Percentiles rank a stretch among this genome's conserved stretches.
These are phyloP conservation scores for Cryptosporidium sp. DNA, from an alignment of 169 alveolate species.

Conservation along the genomic window DNA sequence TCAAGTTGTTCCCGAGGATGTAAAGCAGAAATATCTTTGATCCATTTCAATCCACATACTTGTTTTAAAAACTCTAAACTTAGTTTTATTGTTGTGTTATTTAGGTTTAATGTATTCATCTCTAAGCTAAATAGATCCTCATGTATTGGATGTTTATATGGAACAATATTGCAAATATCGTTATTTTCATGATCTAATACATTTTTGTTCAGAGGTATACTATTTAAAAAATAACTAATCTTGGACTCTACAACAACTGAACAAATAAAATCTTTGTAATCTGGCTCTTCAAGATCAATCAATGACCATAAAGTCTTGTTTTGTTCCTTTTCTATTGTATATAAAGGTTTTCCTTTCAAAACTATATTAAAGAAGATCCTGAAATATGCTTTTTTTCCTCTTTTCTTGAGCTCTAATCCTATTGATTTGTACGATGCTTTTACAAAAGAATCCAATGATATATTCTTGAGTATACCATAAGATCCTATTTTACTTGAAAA, in stretches of 20 bases:
- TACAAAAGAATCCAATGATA: slow-evolving; percentile 27
- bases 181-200: not conserved
- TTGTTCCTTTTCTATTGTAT: not conserved
- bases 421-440: slow-evolving; percentile 64
- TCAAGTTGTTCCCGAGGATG: not conserved
- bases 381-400: not conserved
- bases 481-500: not conserved
- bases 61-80: not conserved
- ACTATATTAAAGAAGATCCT: slow-evolving; percentile 23
- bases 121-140: not conserved
- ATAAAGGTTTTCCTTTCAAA: slow-evolving; percentile 4
- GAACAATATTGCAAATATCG: not conserved
- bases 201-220: not conserved
- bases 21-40: not conserved
- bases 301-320: slow-evolving; percentile 5
- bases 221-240: slow-evolving; percentile 13
- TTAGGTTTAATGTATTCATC: not conserved
- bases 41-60: slow-evolving; percentile 4
- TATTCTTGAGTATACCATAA: slow-evolving; percentile 1
- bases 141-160: slow-evolving; percentile 7
- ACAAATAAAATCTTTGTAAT: slow-evolving; percentile 1
- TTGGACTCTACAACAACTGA: not conserved
- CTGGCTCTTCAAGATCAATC: slow-evolving; percentile 15
- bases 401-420: slow-evolving; percentile 23
- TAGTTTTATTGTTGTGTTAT: not conserved